Evolutionary conservation across 73 alveolate species (phyloP).

Genomic region (Tetrahymena thermophila): DNA sequence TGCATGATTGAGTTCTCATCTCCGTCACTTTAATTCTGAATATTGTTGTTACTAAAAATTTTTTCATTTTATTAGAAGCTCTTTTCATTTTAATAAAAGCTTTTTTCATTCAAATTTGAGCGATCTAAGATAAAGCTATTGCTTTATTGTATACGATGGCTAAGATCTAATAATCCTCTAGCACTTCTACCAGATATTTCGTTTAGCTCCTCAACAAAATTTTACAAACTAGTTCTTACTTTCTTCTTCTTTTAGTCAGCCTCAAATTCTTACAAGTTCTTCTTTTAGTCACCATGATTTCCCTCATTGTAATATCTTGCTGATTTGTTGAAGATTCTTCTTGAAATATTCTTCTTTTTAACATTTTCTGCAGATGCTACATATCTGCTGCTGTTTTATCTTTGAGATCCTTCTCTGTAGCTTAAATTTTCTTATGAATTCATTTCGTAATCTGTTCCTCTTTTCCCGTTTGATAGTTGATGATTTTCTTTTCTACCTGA

Average conservation of each 20-base stretch:
- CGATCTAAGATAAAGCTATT: background rate
- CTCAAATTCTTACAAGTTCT: background rate
- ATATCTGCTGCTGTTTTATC: background rate
- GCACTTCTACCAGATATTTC: background rate
- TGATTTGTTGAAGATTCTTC: background rate
- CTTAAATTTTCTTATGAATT: background rate
- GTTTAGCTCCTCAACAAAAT: background rate
- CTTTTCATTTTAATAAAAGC: background rate
- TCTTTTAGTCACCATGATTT: background rate
- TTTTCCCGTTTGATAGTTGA: background rate
- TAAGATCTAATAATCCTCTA: background rate
- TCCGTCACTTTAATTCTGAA: background rate
- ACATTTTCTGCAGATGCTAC: background rate
- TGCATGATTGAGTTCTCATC: background rate
- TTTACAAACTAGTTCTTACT: background rate
- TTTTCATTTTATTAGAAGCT: background rate
- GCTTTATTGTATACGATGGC: background rate
- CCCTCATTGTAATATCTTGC: background rate
- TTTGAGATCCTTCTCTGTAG: background rate
- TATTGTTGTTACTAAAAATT: background rate
- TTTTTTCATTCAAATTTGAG: background rate
- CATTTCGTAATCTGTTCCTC: background rate
- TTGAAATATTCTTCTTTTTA: background rate
- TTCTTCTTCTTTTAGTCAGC: background rate
- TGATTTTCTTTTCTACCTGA: background rate